A percentile compares a stretch with the other conserved stretches of the same genome.
phyloP scores from a whole-genome alignment of 768 basidiomycete species.

The Xerocomellus amylosporus region DNA sequence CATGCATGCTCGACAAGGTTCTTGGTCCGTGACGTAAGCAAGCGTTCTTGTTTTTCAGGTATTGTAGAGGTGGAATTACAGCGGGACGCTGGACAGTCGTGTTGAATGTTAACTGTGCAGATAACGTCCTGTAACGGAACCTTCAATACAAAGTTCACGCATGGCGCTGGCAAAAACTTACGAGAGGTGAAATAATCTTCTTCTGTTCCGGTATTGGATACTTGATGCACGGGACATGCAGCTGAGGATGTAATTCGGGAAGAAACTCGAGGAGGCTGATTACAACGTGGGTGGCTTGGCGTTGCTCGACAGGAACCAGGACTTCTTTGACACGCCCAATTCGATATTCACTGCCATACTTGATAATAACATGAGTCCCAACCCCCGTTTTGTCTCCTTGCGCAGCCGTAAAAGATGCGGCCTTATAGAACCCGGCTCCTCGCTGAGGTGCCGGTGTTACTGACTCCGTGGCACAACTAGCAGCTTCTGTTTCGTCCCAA shows the following conservation, averaged over 20 bases:
- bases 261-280: slow-evolving; percentile 1
- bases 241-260: neutral
- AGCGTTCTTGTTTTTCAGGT: neutral
- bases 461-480: neutral
- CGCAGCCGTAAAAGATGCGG: neutral
- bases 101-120: neutral
- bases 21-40: neutral
- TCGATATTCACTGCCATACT: neutral
- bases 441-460: neutral
- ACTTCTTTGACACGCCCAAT: neutral
- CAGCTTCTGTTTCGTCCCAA: neutral
- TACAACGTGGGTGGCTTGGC: neutral
- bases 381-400: neutral
- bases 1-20: neutral
- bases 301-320: neutral
- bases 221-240: neutral
- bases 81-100: neutral
- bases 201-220: neutral
- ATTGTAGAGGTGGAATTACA: neutral
- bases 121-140: neutral
- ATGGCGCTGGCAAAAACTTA: neutral
- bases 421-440: neutral
- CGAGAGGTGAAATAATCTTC: neutral
- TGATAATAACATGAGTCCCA: neutral
- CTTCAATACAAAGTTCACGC: neutral